phyloP scores from a whole-genome alignment of 805 yeast species.

The Metschnikowia gelsemii region DNA sequence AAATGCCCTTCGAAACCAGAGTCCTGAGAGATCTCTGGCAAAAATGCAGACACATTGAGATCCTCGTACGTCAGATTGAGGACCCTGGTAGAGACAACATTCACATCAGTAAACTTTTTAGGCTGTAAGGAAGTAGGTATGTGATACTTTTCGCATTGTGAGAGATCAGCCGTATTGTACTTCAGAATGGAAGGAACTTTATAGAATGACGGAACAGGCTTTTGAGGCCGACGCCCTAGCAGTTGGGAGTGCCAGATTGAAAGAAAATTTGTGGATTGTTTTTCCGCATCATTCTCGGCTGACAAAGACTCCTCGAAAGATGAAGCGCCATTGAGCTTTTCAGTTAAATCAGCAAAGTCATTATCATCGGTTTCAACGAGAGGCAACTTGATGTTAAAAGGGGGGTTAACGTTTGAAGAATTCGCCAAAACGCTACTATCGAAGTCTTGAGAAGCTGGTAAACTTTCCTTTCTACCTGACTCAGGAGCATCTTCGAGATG shows the following conservation, averaged over 20 bases:
- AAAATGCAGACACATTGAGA: conserved; percentile 38
- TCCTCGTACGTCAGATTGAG: conserved; percentile 46
- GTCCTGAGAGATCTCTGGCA: conserved; percentile 49
- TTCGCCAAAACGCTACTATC: conserved; percentile 39
- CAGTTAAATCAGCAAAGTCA: conserved; percentile 41
- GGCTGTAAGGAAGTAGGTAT: conserved; percentile 30
- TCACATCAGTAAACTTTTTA: conserved; percentile 40
- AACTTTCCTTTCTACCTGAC: background rate
- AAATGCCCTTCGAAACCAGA: conserved; percentile 50
- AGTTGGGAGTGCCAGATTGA: conserved; percentile 46
- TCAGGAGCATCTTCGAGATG: background rate
- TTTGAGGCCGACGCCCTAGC: conserved; percentile 8
- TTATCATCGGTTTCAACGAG: conserved; percentile 42
- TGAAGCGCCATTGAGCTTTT: conserved; percentile 21
- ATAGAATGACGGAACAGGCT: conserved; percentile 11
- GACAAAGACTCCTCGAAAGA: conserved; percentile 41
- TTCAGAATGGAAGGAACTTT: conserved; percentile 18
- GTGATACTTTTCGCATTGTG: conserved; percentile 15
- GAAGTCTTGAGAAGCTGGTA: conserved; percentile 1
- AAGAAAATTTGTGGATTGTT: conserved; percentile 29
- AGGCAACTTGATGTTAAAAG: conserved; percentile 32
- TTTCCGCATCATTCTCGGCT: conserved; percentile 41
- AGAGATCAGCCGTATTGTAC: conserved; percentile 17
- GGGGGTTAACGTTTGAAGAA: conserved; percentile 42
- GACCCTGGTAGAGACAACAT: conserved; percentile 41